These are phyloP conservation scores for Tolypocladium inflatum DNA, from an alignment of 2,329 filamentous ascomycete species.

Conservation along the genomic window DNA sequence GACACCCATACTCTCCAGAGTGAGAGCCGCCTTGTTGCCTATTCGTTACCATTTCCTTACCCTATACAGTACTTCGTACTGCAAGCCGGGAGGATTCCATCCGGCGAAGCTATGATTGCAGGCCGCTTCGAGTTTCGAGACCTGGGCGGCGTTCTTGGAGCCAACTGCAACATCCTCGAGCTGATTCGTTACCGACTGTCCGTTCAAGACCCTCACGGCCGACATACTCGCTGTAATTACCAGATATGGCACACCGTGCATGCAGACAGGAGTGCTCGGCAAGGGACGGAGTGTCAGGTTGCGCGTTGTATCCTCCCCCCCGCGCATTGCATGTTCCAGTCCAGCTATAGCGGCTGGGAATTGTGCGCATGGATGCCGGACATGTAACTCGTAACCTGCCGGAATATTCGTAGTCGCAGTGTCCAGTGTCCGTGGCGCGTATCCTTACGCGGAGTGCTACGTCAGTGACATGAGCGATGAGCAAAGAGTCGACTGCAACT, in stretches of 20 bases:
- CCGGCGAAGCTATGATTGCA: neutral
- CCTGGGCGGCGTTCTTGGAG: neutral
- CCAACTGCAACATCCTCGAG: neutral
- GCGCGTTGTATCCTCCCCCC: neutral
- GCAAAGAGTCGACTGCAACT: neutral
- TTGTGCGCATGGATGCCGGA: neutral
- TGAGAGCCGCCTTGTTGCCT: neutral
- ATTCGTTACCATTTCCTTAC: neutral
- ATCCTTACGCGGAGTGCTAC: neutral
- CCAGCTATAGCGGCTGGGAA: neutral
- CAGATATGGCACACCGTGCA: neutral
- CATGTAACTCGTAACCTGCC: neutral
- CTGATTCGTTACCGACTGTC: constrained; percentile 1
- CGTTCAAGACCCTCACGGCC: neutral
- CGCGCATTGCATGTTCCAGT: neutral
- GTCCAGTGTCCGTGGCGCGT: neutral
- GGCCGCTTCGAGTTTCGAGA: neutral
- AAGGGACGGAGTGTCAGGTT: neutral
- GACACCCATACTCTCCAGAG: neutral
- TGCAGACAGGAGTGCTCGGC: neutral
- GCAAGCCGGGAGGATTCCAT: neutral
- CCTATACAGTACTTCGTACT: neutral
- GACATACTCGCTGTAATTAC: neutral
- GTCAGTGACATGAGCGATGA: too few species aligned
- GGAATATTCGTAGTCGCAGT: neutral